These are phyloP conservation scores for Passiflora organensis DNA, from an alignment of 345 rosid species.

Conservation along the genomic window DNA sequence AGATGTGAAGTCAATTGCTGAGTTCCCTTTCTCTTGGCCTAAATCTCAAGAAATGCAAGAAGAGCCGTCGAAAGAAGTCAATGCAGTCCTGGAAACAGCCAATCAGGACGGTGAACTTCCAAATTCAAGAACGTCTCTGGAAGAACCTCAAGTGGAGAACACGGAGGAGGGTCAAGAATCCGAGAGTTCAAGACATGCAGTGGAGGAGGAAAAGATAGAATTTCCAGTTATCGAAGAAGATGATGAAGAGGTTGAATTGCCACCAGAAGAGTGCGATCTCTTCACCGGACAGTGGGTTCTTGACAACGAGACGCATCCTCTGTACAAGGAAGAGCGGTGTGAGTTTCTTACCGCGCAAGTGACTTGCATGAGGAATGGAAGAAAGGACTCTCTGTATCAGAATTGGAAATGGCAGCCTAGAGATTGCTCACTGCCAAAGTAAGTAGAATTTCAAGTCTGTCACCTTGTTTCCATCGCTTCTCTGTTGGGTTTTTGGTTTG, in stretches of 20 bases:
- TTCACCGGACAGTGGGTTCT: conserved; percentile 75
- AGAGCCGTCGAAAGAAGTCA: conserved; percentile 7
- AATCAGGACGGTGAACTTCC: conserved; percentile 15
- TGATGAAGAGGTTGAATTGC: conserved; percentile 48
- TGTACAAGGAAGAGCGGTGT: conserved; percentile 72
- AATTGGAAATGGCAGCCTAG: conserved; percentile 95
- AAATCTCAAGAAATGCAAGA: conserved; percentile 39
- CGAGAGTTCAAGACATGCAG: no score
- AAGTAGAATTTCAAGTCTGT: background rate
- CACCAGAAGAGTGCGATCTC: conserved; percentile 78
- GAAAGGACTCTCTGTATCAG: conserved; percentile 57
- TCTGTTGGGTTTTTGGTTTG: background rate
- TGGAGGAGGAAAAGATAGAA: conserved; percentile 28
- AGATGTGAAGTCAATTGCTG: conserved; percentile 45
- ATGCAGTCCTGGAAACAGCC: conserved; percentile 34
- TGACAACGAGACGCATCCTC: conserved; percentile 49
- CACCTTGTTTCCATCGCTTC: no score
- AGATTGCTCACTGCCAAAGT: conserved; percentile 80
- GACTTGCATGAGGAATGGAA: conserved; percentile 65
- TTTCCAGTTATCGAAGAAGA: conserved; percentile 26
- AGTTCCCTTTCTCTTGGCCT: conserved; percentile 69
- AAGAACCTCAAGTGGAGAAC: conserved; percentile 19
- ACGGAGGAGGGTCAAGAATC: no score
- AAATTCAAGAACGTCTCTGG: conserved; percentile 30
- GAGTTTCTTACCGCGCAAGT: conserved; percentile 73